A percentile compares a stretch with the other conserved stretches of the same genome.
These are phyloP conservation scores for Colletotrichum tropicicola DNA, from an alignment of 2,329 filamentous ascomycete species.

Conservation along the genomic window DNA sequence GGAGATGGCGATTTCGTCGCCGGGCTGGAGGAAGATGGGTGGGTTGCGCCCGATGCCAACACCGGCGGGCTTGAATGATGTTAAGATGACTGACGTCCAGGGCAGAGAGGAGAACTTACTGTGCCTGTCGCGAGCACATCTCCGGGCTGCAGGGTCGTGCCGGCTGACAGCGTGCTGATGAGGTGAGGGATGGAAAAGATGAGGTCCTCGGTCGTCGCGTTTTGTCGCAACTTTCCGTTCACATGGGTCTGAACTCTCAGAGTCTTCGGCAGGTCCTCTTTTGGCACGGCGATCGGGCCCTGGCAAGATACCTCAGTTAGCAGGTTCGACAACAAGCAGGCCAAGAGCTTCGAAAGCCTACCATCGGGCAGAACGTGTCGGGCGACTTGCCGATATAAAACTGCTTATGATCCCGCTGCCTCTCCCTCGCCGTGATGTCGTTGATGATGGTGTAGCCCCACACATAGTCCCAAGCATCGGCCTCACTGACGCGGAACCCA, in stretches of 20 bases:
- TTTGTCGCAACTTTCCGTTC: conserved; percentile 56
- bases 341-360: too few species aligned
- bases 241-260: conserved; percentile 53
- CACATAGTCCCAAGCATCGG: conserved; percentile 58
- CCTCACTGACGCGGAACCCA: conserved; percentile 51
- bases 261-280: conserved; percentile 49
- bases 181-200: conserved; percentile 54
- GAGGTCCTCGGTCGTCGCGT: conserved; percentile 52
- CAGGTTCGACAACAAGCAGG: neutral
- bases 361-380: conserved; percentile 65
- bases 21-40: conserved; percentile 48
- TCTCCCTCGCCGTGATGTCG: conserved; percentile 59
- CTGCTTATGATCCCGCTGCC: conserved; percentile 65
- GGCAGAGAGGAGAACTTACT: conserved; percentile 22
- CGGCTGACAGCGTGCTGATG: conserved; percentile 50
- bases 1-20: conserved; percentile 50
- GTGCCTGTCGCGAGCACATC: conserved; percentile 57
- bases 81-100: too few species aligned
- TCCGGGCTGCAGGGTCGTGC: conserved; percentile 52
- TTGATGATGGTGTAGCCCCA: conserved; percentile 67
- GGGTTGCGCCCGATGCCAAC: conserved; percentile 56
- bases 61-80: conserved; percentile 42
- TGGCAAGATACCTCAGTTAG: conserved; percentile 22
- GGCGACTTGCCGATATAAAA: conserved; percentile 67
- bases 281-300: conserved; percentile 61